Percentiles rank a stretch among this genome's conserved stretches.
phyloP scores from a whole-genome alignment of 2,329 filamentous ascomycete genomes.

The Geosmithia putterillii region DNA sequence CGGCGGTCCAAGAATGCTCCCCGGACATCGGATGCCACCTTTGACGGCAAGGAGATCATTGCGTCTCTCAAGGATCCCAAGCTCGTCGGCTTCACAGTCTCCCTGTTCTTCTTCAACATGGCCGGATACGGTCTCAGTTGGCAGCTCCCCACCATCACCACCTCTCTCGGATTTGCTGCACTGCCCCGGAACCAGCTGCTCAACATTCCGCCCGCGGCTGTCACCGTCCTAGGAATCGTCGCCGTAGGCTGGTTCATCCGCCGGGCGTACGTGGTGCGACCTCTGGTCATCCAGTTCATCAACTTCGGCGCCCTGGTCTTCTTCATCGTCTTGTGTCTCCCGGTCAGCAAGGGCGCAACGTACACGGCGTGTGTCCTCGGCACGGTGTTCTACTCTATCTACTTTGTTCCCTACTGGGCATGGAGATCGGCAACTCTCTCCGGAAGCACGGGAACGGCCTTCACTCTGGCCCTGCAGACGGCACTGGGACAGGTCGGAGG shows the following conservation, averaged over 20 bases:
- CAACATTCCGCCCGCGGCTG: constrained; percentile 30
- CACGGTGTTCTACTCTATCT: constrained; percentile 26
- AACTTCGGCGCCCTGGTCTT: constrained; percentile 25
- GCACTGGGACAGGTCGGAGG: constrained; percentile 30
- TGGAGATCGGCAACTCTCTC: constrained; percentile 27
- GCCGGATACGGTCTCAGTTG: constrained; percentile 27
- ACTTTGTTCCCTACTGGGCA: constrained; percentile 32
- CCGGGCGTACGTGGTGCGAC: constrained; percentile 1
- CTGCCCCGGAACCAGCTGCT: constrained; percentile 29
- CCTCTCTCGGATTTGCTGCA: constrained; percentile 24
- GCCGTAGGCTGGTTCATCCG: constrained; percentile 22
- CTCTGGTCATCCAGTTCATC: constrained; percentile 12
- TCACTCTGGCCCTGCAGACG: constrained; percentile 28
- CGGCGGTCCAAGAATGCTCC: constrained; percentile 24
- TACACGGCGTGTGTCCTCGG: constrained; percentile 31
- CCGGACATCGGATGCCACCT: constrained; percentile 20
- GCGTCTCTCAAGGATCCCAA: constrained; percentile 13
- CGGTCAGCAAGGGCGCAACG: constrained; percentile 22
- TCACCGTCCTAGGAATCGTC: constrained; percentile 23
- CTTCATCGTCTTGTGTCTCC: constrained; percentile 27
- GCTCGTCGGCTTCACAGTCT: constrained; percentile 11
- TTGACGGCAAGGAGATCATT: constrained; percentile 20
- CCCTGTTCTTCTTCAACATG: constrained; percentile 22
- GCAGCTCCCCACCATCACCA: constrained; percentile 27
- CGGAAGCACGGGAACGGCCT: constrained; percentile 29